Percentiles rank a stretch among this genome's conserved stretches.
Evolutionary conservation across 257 asterid genomes (phyloP).

Genomic region (Marsdenia floribunda): DNA sequence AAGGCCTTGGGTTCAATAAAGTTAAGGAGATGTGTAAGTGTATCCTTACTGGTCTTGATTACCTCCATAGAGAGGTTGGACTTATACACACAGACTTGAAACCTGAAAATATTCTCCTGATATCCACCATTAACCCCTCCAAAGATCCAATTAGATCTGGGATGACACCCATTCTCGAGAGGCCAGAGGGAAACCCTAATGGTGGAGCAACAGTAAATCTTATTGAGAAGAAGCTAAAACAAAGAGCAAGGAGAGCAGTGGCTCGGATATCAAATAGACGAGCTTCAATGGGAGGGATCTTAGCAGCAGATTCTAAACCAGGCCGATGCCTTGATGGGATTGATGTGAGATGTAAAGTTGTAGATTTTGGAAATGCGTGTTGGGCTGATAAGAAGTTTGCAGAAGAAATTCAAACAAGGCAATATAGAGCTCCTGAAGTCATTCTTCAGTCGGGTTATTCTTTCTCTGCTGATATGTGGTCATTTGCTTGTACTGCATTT

Average conservation of each 20-base stretch:
- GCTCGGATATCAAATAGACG: slow-evolving; percentile 82
- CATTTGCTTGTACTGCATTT: slow-evolving; percentile 90
- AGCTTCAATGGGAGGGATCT: slow-evolving; percentile 55
- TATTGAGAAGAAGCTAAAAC: slow-evolving; percentile 84
- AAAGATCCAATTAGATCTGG: slow-evolving; percentile 84
- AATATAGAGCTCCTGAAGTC: slow-evolving; percentile 97
- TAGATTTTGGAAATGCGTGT: slow-evolving; percentile 98
- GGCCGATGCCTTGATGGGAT: slow-evolving; percentile 74
- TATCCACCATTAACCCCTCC: slow-evolving; percentile 72
- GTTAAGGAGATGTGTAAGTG: slow-evolving; percentile 90
- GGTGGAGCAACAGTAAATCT: slow-evolving; percentile 51
- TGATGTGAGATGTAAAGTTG: slow-evolving; percentile 81
- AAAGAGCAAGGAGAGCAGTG: slow-evolving; percentile 92
- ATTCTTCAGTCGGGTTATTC: slow-evolving; percentile 85
- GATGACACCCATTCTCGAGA: slow-evolving; percentile 68
- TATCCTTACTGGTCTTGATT: slow-evolving; percentile 84
- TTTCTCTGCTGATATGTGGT: slow-evolving; percentile 91
- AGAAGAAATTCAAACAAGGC: slow-evolving; percentile 95
- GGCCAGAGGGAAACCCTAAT: slow-evolving; percentile 68
- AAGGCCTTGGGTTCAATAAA: slow-evolving; percentile 69
- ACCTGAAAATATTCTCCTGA: slow-evolving; percentile 88
- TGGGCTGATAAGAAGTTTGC: slow-evolving; percentile 83
- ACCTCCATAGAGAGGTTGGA: slow-evolving; percentile 72
- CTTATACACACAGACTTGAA: slow-evolving; percentile 89
- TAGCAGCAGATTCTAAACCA: slow-evolving; percentile 49